Percentiles rank a stretch among this genome's conserved stretches.
Conservation (phyloP, 2,329 filamentous ascomycete species). For the Aschersonia sp. region DNA sequence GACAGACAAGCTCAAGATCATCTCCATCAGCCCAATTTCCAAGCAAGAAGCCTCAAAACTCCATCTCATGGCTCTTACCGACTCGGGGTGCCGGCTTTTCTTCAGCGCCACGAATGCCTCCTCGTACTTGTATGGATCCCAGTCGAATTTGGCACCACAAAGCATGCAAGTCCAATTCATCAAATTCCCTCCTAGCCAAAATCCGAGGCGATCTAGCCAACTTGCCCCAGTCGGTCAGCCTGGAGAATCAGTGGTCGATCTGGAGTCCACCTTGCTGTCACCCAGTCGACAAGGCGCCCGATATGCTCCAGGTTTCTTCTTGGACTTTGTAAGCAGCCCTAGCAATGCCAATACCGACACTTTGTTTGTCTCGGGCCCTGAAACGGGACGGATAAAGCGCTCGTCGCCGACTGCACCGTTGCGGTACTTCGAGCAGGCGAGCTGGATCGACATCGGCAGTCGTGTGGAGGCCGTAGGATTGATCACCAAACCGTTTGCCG, state of each 20-base stretch:
- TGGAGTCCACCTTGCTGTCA: constrained; percentile 32
- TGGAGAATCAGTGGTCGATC: constrained; percentile 27
- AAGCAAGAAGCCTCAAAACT: constrained; percentile 66
- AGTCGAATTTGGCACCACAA: constrained; percentile 55
- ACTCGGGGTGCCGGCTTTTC: constrained; percentile 81
- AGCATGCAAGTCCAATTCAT: constrained; percentile 98
- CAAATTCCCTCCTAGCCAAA: constrained; percentile 62
- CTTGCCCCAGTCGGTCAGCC: constrained; percentile 6
- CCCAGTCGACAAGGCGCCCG: constrained; percentile 37
- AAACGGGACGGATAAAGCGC: constrained; percentile 69
- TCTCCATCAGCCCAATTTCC: constrained; percentile 75
- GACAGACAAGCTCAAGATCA: constrained; percentile 54
- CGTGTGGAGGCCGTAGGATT: constrained; percentile 66
- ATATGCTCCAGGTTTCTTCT: constrained; percentile 81
- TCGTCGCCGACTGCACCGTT: constrained; percentile 36
- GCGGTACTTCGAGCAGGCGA: constrained; percentile 63
- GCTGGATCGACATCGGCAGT: constrained; percentile 62
- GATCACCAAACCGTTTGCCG: constrained; percentile 58
- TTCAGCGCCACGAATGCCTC: constrained; percentile 76
- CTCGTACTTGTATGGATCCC: constrained; percentile 46
- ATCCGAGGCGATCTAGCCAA: constrained; percentile 14
- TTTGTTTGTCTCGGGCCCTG: constrained; percentile 76
- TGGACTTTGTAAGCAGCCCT: constrained; percentile 61
- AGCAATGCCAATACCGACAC: constrained; percentile 47
- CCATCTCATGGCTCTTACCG: constrained; percentile 80